Conservation (phyloP, 768 basidiomycete species). For the Lactarius deliciosus region DNA sequence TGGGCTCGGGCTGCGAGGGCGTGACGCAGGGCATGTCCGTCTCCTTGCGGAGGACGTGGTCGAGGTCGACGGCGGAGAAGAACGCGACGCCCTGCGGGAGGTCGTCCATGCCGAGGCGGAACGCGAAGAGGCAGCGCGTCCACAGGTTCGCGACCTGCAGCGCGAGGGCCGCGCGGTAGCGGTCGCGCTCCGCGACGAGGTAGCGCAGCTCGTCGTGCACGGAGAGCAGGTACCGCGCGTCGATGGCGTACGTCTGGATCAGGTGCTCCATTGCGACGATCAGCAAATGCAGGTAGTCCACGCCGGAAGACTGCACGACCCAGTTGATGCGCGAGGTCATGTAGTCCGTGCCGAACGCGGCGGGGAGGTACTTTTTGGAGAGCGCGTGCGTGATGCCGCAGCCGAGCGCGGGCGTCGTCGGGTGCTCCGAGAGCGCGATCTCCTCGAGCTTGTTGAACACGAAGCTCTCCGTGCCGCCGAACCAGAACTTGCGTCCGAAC, state of each 20-base stretch:
- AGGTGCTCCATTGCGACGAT: slow-evolving; percentile 95
- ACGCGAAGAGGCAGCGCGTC: slow-evolving; percentile 91
- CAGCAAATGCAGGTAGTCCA: slow-evolving; percentile 95
- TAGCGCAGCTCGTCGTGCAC: slow-evolving; percentile 98
- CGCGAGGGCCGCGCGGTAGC: slow-evolving; percentile 87
- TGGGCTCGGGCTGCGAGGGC: slow-evolving; percentile 80
- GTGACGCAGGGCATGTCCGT: slow-evolving; percentile 95
- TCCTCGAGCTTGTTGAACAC: slow-evolving; percentile 98
- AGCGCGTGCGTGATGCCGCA: slow-evolving; percentile 93
- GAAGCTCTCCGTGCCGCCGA: slow-evolving; percentile 92
- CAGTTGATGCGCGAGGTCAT: slow-evolving; percentile 98
- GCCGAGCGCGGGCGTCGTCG: slow-evolving; percentile 89
- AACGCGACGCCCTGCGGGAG: slow-evolving; percentile 94
- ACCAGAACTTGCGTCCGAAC: slow-evolving; percentile 90
- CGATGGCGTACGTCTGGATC: slow-evolving; percentile 72
- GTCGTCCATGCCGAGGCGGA: slow-evolving; percentile 92
- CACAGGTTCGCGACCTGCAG: slow-evolving; percentile 94
- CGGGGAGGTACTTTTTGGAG: slow-evolving; percentile 84
- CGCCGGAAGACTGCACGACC: slow-evolving; percentile 98
- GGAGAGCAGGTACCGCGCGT: slow-evolving; percentile 92
- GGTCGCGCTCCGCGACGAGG: slow-evolving; percentile 84
- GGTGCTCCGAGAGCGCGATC: slow-evolving; percentile 83
- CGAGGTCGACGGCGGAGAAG: slow-evolving; percentile 95
- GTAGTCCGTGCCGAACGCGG: slow-evolving; percentile 80
- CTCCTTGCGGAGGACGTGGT: slow-evolving; percentile 89